phyloP scores from a whole-genome alignment of 2,329 filamentous ascomycete genomes.

The Beauveria sp. region DNA sequence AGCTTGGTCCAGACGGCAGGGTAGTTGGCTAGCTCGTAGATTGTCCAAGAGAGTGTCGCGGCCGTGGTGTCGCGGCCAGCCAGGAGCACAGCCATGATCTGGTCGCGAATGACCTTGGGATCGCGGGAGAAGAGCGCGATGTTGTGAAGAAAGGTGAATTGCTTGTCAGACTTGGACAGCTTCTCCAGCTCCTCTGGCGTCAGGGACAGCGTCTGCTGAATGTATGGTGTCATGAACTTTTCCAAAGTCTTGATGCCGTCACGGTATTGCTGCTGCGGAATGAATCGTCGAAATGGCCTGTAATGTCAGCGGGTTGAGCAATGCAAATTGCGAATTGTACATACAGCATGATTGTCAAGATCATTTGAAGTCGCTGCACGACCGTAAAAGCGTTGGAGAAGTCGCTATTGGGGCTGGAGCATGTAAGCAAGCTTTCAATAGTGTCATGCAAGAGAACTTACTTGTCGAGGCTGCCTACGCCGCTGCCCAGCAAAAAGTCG shows the following conservation, averaged over 20 bases:
- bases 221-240: constrained; percentile 61
- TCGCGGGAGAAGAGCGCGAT: constrained; percentile 62
- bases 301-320: not conserved
- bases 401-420: constrained; percentile 41
- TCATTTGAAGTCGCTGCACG: constrained; percentile 59
- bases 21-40: constrained; percentile 73
- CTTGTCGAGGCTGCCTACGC: constrained; percentile 38
- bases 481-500: constrained; percentile 59
- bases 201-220: constrained; percentile 57
- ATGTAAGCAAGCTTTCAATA: not conserved
- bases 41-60: constrained; percentile 67
- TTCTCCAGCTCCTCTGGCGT: constrained; percentile 59
- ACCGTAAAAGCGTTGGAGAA: constrained; percentile 66
- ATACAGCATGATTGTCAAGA: constrained; percentile 44
- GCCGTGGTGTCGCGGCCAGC: constrained; percentile 87
- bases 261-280: constrained; percentile 54
- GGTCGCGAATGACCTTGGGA: constrained; percentile 60
- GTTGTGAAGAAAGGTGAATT: constrained; percentile 71
- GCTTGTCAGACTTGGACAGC: constrained; percentile 56
- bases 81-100: constrained; percentile 66
- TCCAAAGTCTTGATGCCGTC: constrained; percentile 59
- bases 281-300: constrained; percentile 50
- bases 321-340: constrained; percentile 7
- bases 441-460: constrained; percentile 14
- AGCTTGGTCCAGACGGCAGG: constrained; percentile 61